phyloP scores from a whole-genome alignment of 352 stramenopile genomes.

The Elongisporangium prolatum region DNA sequence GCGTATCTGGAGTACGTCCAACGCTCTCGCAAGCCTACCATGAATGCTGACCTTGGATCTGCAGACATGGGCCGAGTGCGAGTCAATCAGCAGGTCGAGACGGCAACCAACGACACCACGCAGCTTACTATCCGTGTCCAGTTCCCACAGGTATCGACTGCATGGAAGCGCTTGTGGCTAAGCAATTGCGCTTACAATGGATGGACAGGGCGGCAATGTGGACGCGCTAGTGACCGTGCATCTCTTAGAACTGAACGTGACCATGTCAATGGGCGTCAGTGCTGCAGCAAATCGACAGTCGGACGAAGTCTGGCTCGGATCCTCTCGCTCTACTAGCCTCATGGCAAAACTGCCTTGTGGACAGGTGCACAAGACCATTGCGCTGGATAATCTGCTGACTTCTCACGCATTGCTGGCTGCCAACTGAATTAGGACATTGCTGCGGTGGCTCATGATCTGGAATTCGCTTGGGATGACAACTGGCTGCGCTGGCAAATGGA shows the following conservation, averaged over 20 bases:
- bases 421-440: conserved; percentile 18
- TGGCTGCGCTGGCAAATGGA: conserved; percentile 66
- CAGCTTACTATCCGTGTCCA: conserved; percentile 17
- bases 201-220: conserved; percentile 2
- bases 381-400: neutral
- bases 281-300: conserved; percentile 3
- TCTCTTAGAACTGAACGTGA: conserved; percentile 16
- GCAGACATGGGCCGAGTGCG: conserved; percentile 2
- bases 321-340: conserved; percentile 26
- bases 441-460: conserved; percentile 22
- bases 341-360: conserved; percentile 33
- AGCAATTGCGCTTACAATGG: neutral
- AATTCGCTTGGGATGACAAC: conserved; percentile 38
- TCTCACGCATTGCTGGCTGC: conserved; percentile 1
- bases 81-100: conserved; percentile 8
- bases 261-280: conserved; percentile 19
- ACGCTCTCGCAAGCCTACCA: neutral
- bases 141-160: conserved; percentile 16
- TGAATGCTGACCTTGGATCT: neutral
- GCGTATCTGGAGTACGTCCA: conserved; percentile 5
- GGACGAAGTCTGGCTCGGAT: conserved; percentile 21
- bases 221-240: conserved; percentile 24
- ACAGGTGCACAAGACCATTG: conserved; percentile 12
- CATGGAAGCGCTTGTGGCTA: conserved; percentile 4
- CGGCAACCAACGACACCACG: conserved; percentile 7